Evolutionary conservation across 306 rosid species (phyloP).

Genomic region (Rubus idaeus): DNA sequence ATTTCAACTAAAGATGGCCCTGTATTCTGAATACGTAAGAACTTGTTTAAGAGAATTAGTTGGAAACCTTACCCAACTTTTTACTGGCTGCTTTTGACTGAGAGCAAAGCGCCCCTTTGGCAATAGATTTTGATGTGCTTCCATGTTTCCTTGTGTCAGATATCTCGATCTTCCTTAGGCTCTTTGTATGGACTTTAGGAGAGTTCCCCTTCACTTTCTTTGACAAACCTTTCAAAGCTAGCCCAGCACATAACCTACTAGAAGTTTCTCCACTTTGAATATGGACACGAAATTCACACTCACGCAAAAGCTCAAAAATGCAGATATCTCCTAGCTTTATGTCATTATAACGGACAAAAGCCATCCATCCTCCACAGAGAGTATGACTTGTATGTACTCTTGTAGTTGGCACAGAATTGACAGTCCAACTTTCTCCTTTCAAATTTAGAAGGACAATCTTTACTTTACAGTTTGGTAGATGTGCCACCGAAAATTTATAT

Average conservation of each 20-base stretch:
- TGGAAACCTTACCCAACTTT: constrained; percentile 60
- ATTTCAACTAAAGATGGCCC: not conserved
- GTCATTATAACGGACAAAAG: constrained; percentile 83
- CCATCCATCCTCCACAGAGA: constrained; percentile 98
- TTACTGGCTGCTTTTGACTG: constrained; percentile 55
- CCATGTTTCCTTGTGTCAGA: constrained; percentile 60
- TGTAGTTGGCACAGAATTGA: constrained; percentile 84
- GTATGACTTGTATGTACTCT: constrained; percentile 93
- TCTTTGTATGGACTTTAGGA: constrained; percentile 42
- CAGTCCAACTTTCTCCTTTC: constrained; percentile 87
- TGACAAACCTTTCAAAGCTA: constrained; percentile 44
- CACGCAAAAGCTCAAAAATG: constrained; percentile 75
- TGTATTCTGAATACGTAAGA: not conserved
- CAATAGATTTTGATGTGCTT: constrained; percentile 48
- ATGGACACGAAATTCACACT: constrained; percentile 76
- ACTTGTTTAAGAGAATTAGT: not conserved
- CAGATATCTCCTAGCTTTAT: constrained; percentile 80
- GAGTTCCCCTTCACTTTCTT: constrained; percentile 49
- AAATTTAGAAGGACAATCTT: constrained; percentile 79
- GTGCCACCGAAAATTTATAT: constrained; percentile 75
- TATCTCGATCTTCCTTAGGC: constrained; percentile 45
- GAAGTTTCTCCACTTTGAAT: constrained; percentile 55
- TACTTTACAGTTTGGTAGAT: constrained; percentile 82
- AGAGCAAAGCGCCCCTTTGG: constrained; percentile 49
- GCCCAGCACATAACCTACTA: constrained; percentile 42